Evolutionary conservation across 2,329 filamentous ascomycete species (phyloP).

Genomic region (Alternaria sp.): DNA sequence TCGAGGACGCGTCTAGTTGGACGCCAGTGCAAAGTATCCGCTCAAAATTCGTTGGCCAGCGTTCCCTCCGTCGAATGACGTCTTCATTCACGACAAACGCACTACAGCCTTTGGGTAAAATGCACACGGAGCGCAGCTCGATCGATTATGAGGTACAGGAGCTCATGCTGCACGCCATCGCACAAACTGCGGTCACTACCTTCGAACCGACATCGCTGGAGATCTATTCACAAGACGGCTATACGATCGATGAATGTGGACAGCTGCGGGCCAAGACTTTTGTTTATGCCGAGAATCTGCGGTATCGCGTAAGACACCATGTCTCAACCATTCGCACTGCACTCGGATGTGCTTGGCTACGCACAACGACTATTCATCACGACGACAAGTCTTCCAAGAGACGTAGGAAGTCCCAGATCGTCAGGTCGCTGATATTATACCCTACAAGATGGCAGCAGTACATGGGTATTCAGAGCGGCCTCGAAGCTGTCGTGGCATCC

Average conservation of each 20-base stretch:
- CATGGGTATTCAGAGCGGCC: constrained; percentile 7
- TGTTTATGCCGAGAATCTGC: background rate
- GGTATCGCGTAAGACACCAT: background rate
- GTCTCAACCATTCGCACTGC: background rate
- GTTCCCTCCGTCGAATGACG: background rate
- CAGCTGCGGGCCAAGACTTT: constrained; percentile 1
- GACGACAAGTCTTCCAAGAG: background rate
- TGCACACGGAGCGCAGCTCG: background rate
- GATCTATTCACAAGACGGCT: constrained; percentile 20
- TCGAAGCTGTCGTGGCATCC: constrained; percentile 15
- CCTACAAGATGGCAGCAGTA: constrained; percentile 9
- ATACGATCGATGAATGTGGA: constrained; percentile 18
- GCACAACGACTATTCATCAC: background rate
- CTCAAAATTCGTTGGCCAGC: background rate
- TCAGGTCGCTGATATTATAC: background rate
- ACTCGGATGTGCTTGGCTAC: background rate
- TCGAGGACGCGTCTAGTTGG: background rate
- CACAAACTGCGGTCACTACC: constrained; percentile 9
- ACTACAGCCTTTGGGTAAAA: background rate
- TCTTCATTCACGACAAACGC: background rate
- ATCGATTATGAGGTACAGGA: background rate
- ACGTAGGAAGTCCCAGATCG: background rate
- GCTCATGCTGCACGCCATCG: constrained; percentile 16
- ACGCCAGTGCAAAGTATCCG: background rate
- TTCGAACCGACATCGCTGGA: constrained; percentile 17